Base-by-base conservation (phyloP, 345 rosid species). In the Eutrema japonicum region DNA sequence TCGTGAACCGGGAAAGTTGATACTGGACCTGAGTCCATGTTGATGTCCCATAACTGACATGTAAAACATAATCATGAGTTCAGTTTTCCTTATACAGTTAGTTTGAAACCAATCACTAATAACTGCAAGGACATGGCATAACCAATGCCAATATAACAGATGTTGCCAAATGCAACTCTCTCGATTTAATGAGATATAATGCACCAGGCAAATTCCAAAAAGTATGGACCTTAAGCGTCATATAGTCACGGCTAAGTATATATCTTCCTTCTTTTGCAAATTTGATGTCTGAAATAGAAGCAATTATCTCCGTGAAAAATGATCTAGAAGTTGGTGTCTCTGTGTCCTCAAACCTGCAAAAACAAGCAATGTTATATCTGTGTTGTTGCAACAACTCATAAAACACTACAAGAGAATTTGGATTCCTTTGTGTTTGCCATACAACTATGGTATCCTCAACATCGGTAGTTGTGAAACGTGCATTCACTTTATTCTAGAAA, bases 1-100 rank as follows among this genome's bases (percentile, higher is more conserved):
- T 93, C 96, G 61, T 93, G 98, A 81, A 93, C 96, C 77, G 84
- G 93, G 87, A 88, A 86, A n/a, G 93, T 87, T 78, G 93, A 82
- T 76, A 93, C 96, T 14, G 99, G 99, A 78, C 99, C 95, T 11
- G 95, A 89, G 83, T 94, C 97, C 98, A 94, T 94, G 82, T 90
- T 93, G 77, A 93, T 86, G 78, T 90, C 98, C 98, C 98, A 93
- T 69, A 93, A 79, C 86, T 85, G 77, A 47, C 67, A 78, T 14
- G 68, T 26, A 51, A 53, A 69, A 27, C 18, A 76, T 27, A 68
- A 45, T 36, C 43, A 53, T 52, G 30, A 41, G 43, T 58, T 41
- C 33, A 56, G 8, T 38, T 45, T 41, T 53, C 46, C n/a, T 60
- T 63, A 37, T 51, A 30, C 16, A 52, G 62, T 41, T 8, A 53